Evolutionary conservation across 2,329 filamentous ascomycete species (phyloP).

Genomic region (Harringtonia lauricola): DNA sequence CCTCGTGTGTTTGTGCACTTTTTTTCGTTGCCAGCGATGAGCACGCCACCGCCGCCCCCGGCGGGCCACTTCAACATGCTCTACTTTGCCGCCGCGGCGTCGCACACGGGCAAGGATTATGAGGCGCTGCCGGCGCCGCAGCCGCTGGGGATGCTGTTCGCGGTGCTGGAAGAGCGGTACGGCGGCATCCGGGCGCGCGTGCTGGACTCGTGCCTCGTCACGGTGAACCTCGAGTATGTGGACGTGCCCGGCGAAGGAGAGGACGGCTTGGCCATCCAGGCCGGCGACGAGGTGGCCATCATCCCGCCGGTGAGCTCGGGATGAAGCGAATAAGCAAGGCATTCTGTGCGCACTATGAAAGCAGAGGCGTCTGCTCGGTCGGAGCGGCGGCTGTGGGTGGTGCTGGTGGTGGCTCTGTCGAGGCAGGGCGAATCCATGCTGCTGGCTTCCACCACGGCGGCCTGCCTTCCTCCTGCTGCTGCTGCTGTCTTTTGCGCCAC

Average conservation of each 20-base stretch:
- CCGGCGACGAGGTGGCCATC: conserved; percentile 75
- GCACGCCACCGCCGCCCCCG: conserved; percentile 33
- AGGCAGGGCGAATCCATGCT: no score
- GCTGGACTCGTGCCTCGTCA: conserved; percentile 62
- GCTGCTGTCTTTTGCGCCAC: background rate
- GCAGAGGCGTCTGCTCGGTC: conserved; percentile 12
- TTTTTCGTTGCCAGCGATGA: conserved; percentile 15
- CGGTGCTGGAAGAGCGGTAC: conserved; percentile 57
- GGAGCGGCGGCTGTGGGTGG: background rate
- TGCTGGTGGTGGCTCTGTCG: background rate
- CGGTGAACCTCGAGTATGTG: conserved; percentile 72
- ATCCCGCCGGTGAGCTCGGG: conserved; percentile 85
- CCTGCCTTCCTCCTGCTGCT: background rate
- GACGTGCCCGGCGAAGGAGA: conserved; percentile 39
- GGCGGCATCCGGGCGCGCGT: conserved; percentile 58
- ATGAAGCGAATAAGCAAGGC: conserved; percentile 30
- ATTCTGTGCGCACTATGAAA: conserved; percentile 10
- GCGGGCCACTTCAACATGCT: conserved; percentile 64
- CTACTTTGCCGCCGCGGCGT: conserved; percentile 69
- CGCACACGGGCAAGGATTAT: conserved; percentile 56
- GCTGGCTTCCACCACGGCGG: background rate
- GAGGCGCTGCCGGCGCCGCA: conserved; percentile 60
- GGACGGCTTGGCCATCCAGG: conserved; percentile 39
- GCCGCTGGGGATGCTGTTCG: conserved; percentile 50
- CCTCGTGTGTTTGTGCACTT: no score